phyloP scores from a whole-genome alignment of 1,284 basidiomycete species.

The Quambalaria eucalypti region DNA sequence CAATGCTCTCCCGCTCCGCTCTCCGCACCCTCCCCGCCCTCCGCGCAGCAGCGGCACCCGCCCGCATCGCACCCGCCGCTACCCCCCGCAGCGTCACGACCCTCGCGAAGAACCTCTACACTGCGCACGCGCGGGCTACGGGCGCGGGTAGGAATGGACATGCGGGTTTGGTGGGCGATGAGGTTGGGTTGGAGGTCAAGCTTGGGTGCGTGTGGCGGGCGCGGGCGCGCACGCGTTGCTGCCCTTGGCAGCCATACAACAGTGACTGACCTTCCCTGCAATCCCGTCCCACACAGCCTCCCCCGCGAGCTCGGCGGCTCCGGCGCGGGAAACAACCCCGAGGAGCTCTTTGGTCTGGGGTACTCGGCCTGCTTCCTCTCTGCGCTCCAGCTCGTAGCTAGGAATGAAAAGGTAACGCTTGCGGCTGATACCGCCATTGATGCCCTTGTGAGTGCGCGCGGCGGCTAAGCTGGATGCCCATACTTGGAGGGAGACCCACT shows the following conservation, averaged over 20 bases:
- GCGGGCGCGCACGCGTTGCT: background rate
- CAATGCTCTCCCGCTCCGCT: background rate
- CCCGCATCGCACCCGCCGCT: background rate
- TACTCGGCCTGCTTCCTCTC: constrained; percentile 7
- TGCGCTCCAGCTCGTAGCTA: background rate
- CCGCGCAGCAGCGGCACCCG: background rate
- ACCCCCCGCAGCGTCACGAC: background rate
- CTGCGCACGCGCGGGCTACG: background rate
- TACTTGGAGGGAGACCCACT: no score
- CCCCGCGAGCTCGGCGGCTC: background rate
- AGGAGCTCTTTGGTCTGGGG: constrained; percentile 1
- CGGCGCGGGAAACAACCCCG: constrained; percentile 2
- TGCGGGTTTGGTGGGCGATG: background rate
- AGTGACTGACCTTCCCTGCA: background rate
- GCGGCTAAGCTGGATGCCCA: no score
- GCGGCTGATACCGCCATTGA: constrained; percentile 1
- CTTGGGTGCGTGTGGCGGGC: background rate
- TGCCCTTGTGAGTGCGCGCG: background rate
- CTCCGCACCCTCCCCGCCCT: background rate
- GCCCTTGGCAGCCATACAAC: no score
- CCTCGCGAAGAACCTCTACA: background rate
- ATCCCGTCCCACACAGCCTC: background rate
- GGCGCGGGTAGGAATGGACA: constrained; percentile 2
- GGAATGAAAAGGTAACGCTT: background rate
- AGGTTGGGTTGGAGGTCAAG: background rate